Evolutionary conservation across 768 basidiomycete genomes (phyloP), one percentile per base, ranked within the genome.

Genomic region (Lactarius tabidus): DNA sequence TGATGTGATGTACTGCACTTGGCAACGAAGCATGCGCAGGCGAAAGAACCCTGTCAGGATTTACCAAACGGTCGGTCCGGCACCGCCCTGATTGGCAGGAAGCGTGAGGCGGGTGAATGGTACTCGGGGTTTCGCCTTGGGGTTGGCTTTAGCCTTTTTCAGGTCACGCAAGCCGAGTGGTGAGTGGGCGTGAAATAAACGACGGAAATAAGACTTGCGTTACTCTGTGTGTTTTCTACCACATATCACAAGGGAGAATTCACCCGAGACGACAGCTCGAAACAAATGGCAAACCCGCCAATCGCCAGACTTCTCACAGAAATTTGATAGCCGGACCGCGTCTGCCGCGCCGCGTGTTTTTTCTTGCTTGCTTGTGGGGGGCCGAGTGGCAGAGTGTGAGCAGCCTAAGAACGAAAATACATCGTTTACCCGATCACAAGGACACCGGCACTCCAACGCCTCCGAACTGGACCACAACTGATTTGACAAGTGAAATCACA

Each of bases 71-170:
- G 23, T 26, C 48, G 48, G 31, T 7, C 29, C 31, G 29, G 31
- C 53, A 54, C 53, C 53, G 53, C 53, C 53, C 31, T 48, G 45
- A 48, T 48, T 48, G 23, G 45, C 48, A 51, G 26, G 48, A 51
- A 51, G 48, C 48, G 48, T 51, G 45, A 23, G 45, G 45, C 45
- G 45, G 45, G 23, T 18, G 39, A 41, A 41, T 8, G 48, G 48
- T 26, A 51, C 26, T 51, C 8, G 17, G 52, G 52, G 18, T 31
- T 52, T 65, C 54, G 29, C 43, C 61, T 60, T 65, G 52, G 52
- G 18, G 29, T 52, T 65, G 59, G 29, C 43, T 65, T 60, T 65
- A 65, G 31, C 64, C 59, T 57, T 65, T 65, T 58, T 17, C 28
- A 55, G 35, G n/a, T 60, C 62, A 36, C 31, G 33, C 53, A 63